Percentiles rank a stretch among this genome's conserved stretches.
Conservation (phyloP, 768 basidiomycete genomes). For the Tulasnella sp. region DNA sequence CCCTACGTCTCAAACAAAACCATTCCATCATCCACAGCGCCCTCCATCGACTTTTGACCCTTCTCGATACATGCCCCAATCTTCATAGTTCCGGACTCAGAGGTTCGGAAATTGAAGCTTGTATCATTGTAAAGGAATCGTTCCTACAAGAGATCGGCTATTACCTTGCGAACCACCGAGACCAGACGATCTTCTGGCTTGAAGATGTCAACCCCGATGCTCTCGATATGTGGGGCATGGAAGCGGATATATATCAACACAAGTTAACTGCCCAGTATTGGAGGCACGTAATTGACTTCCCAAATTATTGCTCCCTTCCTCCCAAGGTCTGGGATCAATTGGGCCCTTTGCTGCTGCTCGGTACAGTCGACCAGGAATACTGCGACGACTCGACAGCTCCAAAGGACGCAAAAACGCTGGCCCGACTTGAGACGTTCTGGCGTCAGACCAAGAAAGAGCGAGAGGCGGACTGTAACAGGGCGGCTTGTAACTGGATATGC, state of each 20-base stretch:
- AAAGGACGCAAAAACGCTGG: not conserved
- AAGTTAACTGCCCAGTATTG: not conserved
- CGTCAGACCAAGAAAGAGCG: not conserved
- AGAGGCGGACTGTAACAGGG: not conserved
- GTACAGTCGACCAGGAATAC: conserved; percentile 3
- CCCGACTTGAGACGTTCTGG: not conserved
- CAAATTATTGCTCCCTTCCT: not conserved
- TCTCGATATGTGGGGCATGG: not conserved
- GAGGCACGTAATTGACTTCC: conserved; percentile 11
- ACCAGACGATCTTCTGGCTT: conserved; percentile 21
- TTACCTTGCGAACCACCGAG: not conserved
- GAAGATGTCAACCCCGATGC: not conserved
- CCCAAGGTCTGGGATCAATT: not conserved
- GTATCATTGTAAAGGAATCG: not conserved
- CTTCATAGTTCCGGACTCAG: not conserved
- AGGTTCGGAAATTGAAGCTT: conserved; percentile 3
- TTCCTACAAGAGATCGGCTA: not conserved
- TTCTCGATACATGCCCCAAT: not conserved
- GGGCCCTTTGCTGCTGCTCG: not conserved
- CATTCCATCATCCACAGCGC: too few relatives aligned
- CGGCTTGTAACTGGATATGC: conserved; percentile 13
- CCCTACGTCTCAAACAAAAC: not conserved
- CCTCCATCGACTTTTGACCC: too few relatives aligned
- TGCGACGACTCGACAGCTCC: conserved; percentile 17
- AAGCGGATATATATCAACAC: not conserved